phyloP scores from a whole-genome alignment of 805 yeast genomes.

The Blastobotrys chiropterorum region DNA sequence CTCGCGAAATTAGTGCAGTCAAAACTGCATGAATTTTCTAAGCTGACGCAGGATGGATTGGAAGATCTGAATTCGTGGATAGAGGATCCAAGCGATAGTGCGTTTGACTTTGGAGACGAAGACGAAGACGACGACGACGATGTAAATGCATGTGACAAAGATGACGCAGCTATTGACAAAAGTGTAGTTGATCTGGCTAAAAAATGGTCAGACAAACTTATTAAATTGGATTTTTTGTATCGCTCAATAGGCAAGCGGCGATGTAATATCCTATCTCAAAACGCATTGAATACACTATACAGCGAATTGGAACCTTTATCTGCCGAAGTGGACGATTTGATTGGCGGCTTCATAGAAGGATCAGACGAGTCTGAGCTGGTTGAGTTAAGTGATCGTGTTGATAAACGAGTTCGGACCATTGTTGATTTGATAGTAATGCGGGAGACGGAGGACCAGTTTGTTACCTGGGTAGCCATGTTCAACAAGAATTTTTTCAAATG shows the following conservation, averaged over 20 bases:
- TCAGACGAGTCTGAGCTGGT: conserved; percentile 1
- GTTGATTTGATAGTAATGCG: neutral
- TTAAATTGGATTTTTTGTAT: conserved; percentile 52
- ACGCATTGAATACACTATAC: conserved; percentile 43
- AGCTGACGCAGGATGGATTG: conserved; percentile 53
- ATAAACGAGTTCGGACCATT: conserved; percentile 1
- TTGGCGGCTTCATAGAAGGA: conserved; percentile 44
- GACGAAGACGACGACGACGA: conserved; percentile 24
- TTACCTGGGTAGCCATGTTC: conserved; percentile 5
- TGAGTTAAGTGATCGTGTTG: neutral
- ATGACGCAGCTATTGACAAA: conserved; percentile 14
- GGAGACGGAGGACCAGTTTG: conserved; percentile 5
- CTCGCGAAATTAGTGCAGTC: conserved; percentile 46
- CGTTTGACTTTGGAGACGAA: conserved; percentile 22
- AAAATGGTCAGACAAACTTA: conserved; percentile 47
- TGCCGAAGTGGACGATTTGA: conserved; percentile 49
- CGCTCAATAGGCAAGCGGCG: conserved; percentile 45
- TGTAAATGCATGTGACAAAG: conserved; percentile 17
- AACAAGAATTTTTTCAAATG: conserved; percentile 4
- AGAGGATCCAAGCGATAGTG: conserved; percentile 45
- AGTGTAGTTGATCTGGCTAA: conserved; percentile 31
- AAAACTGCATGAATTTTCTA: conserved; percentile 40
- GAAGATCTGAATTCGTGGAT: conserved; percentile 67
- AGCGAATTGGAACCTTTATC: conserved; percentile 38
- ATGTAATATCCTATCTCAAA: conserved; percentile 32